phyloP scores from a whole-genome alignment of 1,284 basidiomycete species.

The Afroboletus lepidellus region DNA sequence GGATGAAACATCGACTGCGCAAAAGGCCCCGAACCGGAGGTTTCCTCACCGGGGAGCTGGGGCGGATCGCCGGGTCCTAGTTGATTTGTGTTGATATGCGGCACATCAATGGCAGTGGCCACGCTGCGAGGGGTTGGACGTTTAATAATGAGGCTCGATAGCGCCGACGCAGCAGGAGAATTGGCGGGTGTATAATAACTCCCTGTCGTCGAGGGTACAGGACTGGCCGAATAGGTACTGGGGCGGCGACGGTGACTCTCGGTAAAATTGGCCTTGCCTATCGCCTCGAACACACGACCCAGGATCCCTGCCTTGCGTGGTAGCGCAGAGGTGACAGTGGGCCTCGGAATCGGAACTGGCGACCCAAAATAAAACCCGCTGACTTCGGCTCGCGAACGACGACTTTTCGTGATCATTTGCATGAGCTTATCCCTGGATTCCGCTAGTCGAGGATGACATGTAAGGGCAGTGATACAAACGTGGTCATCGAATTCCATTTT shows the following conservation, averaged over 20 bases:
- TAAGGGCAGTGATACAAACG: conserved; percentile 26
- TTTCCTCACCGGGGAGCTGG: conserved; percentile 13
- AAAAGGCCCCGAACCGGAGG: conserved; percentile 6
- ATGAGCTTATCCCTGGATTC: conserved; percentile 19
- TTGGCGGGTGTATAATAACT: conserved; percentile 14
- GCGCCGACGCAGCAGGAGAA: conserved; percentile 12
- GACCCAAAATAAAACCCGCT: conserved; percentile 21
- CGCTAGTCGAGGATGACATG: conserved; percentile 3
- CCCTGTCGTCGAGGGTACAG: background rate
- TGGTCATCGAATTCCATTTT: conserved; percentile 28
- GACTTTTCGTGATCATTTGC: conserved; percentile 12
- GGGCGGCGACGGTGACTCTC: background rate
- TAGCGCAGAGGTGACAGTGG: background rate
- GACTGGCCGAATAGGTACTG: background rate
- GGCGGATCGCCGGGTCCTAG: background rate
- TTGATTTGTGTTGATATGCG: conserved; percentile 3
- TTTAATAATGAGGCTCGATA: conserved; percentile 11
- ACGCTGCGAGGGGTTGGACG: conserved; percentile 10
- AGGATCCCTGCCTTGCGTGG: background rate
- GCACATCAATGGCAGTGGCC: background rate
- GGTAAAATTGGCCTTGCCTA: background rate
- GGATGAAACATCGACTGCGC: conserved; percentile 8
- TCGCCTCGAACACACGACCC: background rate
- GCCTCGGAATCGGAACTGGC: background rate
- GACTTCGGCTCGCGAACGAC: conserved; percentile 7